Evolutionary conservation across 768 basidiomycete species (phyloP), one percentile per base, ranked within the genome.

Genomic region (Hemileccinum rubropunctum): DNA sequence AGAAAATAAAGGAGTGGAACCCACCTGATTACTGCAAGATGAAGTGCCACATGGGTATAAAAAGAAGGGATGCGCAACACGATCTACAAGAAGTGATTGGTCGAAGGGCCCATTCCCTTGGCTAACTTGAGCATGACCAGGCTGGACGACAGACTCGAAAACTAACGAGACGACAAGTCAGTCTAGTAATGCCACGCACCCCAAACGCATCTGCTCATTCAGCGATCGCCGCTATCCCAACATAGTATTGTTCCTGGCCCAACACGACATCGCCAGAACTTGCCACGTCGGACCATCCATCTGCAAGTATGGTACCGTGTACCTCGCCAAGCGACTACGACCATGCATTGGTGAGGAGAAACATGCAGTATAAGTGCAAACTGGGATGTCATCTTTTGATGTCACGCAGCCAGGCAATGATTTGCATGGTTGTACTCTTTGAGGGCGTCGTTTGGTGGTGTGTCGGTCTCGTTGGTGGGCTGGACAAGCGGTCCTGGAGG

Each of bases 161-260:
- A 80, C 60, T 66, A 30, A 9, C 27, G 28, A 8, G 9, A 30
- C 9, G 8, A n/a, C n/a, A n/a, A 2, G 11, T 30, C 28, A 30
- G n/a, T n/a, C n/a, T n/a, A n/a, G n/a, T n/a, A 28, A n/a, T n/a
- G n/a, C n/a, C n/a, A 73, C 79, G 58, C 42, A 82, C 80, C 48
- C 82, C 66, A 58, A 82, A 83, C 36, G 82, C 77, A 56, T 83
- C 78, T 1, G 80, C 80, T 42, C 70, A 66, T 58, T 78, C 73
- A 1, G 78, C 82, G 21, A 84, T 73, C 11, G 74, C 73, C 1
- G 79, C 80, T 59, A 75, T 76, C 21, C 67, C 69, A 3, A 82
- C 77, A 13, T 77, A 63, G 13, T 57, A 62, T 58, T 83, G 80
- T 42, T 73, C 75, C 32, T 65, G 51, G 49, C 75, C 77, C 21